Evolutionary conservation across 75 land plant genomes (phyloP).

Genomic region (Larix kaempferi): DNA sequence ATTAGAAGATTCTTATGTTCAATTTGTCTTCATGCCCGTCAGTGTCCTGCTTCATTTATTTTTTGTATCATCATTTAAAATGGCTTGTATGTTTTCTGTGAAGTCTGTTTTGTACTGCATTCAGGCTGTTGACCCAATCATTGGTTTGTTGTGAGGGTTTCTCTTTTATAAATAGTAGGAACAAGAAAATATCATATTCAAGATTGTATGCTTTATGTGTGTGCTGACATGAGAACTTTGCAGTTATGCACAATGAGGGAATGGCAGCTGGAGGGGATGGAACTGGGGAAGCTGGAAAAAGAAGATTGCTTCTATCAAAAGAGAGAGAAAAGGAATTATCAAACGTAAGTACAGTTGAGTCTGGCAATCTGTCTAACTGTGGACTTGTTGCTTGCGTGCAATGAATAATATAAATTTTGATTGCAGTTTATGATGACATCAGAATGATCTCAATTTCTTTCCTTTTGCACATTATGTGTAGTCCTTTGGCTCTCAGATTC

Average conservation of each 20-base stretch:
- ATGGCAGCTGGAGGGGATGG: constrained; percentile 9
- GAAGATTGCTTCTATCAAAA: constrained; percentile 44
- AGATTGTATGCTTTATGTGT: background rate
- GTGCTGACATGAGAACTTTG: background rate
- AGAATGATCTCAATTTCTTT: background rate
- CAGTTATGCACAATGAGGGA: background rate
- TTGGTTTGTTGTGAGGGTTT: no score
- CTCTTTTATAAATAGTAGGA: background rate
- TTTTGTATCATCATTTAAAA: no score
- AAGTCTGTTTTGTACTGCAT: no score
- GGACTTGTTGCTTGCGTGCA: background rate
- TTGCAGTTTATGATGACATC: background rate
- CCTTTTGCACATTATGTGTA: background rate
- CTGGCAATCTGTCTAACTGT: background rate
- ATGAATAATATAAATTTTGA: background rate
- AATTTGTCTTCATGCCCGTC: no score
- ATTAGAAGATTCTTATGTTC: no score
- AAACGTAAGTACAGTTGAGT: constrained; percentile 22
- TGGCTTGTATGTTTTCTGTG: no score
- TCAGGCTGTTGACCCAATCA: no score
- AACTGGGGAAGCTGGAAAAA: constrained; percentile 35
- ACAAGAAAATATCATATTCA: background rate
- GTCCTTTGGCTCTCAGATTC: background rate
- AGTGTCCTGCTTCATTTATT: no score
- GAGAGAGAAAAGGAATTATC: constrained; percentile 43